Evolutionary conservation across 1,284 basidiomycete species (phyloP).

Genomic region (Ganoderma leucocontextum): DNA sequence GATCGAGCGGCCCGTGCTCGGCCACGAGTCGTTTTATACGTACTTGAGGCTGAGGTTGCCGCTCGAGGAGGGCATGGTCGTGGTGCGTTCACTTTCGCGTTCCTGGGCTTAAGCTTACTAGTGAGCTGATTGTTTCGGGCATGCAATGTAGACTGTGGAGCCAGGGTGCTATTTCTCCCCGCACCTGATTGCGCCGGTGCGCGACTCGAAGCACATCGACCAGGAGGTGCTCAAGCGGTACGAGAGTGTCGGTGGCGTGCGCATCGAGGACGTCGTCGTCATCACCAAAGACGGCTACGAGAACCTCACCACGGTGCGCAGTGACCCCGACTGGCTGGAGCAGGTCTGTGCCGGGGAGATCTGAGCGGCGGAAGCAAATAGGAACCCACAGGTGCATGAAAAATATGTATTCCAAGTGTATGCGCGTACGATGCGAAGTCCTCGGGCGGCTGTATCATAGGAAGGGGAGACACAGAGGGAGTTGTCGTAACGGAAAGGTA

Average conservation of each 20-base stretch:
- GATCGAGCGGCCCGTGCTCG: slow-evolving; percentile 53
- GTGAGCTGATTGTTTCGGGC: neutral
- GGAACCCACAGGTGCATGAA: neutral
- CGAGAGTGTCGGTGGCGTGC: slow-evolving; percentile 84
- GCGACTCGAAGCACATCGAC: slow-evolving; percentile 76
- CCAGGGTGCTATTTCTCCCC: slow-evolving; percentile 90
- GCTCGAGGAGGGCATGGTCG: slow-evolving; percentile 82
- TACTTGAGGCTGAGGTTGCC: slow-evolving; percentile 81
- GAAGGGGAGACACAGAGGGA: neutral
- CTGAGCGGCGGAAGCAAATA: slow-evolving; percentile 32
- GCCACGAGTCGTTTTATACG: slow-evolving; percentile 73
- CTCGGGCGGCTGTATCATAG: neutral
- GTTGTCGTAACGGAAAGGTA: too few relatives aligned
- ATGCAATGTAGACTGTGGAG: slow-evolving; percentile 61
- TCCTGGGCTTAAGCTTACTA: too few relatives aligned
- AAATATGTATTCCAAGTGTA: neutral
- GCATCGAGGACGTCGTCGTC: slow-evolving; percentile 89
- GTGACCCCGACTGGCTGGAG: slow-evolving; percentile 84
- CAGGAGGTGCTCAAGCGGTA: slow-evolving; percentile 76
- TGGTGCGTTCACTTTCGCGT: slow-evolving; percentile 61
- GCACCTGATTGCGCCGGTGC: slow-evolving; percentile 75
- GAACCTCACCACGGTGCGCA: slow-evolving; percentile 83
- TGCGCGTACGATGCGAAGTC: neutral
- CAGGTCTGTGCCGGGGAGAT: slow-evolving; percentile 72
- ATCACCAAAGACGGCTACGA: slow-evolving; percentile 74